Base-by-base conservation (phyloP, 257 asterid genomes). In the Plectranthus barbatus region DNA sequence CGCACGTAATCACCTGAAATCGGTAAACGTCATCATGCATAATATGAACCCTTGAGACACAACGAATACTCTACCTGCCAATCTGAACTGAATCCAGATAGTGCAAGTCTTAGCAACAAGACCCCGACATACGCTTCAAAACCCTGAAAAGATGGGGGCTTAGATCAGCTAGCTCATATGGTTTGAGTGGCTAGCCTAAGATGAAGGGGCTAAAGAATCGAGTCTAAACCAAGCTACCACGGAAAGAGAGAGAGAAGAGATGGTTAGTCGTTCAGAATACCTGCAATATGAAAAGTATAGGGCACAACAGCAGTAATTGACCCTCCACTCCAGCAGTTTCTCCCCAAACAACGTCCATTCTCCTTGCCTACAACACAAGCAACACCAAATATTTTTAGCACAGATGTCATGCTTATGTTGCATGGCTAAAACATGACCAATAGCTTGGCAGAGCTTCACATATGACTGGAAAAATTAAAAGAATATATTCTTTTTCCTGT, bases 321-420 rank as follows among this genome's bases (percentile, higher is more conserved):
- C 98, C 98, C 78, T 88, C 84, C 69, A 91, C 98, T 64, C 97
- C 98, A 29, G 98, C 91, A 64, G 98, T 88, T 79, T 91, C 98
- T 64, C 98, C 98, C 97, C 97, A 88, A 56, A 91, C 98, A 69
- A 91, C 95, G 66, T 91, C 98, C 97, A 91, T 91, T 80, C 98
- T 86, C 70, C 90, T 77, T 48, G 96, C 98, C 98, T 91, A 66
- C 61, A 83, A 65, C 5, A 53, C 57, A 64, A 23, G 21, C 19
- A 60, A 58, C 56, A 56, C 6, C 19, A 39, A 26, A 39, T 3
- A 15, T 1, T 9, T 48, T 58, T 18, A 56, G 31, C 23, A 24
- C 9, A 24, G 19, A 7, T 14, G 36, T 58, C 49, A 6, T 33
- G 56, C 37, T 23, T 4, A 33, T 54, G 57, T 42, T 26, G 21